Conservation (phyloP, 108 stramenopile genomes). For the Skeletonema potamos region DNA sequence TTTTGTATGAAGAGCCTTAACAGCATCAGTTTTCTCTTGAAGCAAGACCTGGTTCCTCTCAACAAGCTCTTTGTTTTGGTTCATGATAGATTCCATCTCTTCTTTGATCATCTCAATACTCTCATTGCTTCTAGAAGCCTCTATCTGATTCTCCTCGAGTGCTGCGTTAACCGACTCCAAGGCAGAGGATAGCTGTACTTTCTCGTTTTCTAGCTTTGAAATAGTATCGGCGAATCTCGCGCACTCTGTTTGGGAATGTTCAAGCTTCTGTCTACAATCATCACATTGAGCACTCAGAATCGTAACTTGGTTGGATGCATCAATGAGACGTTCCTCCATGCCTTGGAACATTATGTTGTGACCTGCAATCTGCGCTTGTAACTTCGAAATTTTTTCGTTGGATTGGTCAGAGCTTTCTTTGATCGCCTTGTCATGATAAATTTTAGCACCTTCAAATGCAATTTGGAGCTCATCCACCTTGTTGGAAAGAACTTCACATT, state of each 20-base stretch:
- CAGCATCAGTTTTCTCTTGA: slow-evolving; percentile 21
- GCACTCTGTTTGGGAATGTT: slow-evolving; percentile 15
- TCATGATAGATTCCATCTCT: slow-evolving; percentile 15
- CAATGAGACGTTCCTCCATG: slow-evolving; percentile 29
- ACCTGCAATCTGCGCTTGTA: slow-evolving; percentile 31
- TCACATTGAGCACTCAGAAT: slow-evolving; percentile 17
- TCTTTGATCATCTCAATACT: slow-evolving; percentile 15
- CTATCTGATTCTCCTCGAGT: neutral
- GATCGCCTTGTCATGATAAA: neutral
- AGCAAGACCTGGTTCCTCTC: slow-evolving; percentile 7
- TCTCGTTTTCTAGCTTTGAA: slow-evolving; percentile 25
- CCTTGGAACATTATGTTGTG: slow-evolving; percentile 22
- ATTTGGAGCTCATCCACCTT: slow-evolving; percentile 16
- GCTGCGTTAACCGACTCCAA: slow-evolving; percentile 7
- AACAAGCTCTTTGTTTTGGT: slow-evolving; percentile 14
- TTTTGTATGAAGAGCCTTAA: slow-evolving; percentile 8
- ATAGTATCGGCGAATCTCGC: slow-evolving; percentile 24
- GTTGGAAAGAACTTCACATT: slow-evolving; percentile 7
- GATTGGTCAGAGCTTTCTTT: slow-evolving; percentile 2
- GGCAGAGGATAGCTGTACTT: slow-evolving; percentile 24
- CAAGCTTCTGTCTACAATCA: slow-evolving; percentile 24
- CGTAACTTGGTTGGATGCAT: slow-evolving; percentile 6
- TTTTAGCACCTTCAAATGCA: slow-evolving; percentile 18
- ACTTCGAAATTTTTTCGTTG: slow-evolving; percentile 25
- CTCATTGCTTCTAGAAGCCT: neutral